Conservation (phyloP, 805 yeast species). For the Sugiyamaella valdiviana region DNA sequence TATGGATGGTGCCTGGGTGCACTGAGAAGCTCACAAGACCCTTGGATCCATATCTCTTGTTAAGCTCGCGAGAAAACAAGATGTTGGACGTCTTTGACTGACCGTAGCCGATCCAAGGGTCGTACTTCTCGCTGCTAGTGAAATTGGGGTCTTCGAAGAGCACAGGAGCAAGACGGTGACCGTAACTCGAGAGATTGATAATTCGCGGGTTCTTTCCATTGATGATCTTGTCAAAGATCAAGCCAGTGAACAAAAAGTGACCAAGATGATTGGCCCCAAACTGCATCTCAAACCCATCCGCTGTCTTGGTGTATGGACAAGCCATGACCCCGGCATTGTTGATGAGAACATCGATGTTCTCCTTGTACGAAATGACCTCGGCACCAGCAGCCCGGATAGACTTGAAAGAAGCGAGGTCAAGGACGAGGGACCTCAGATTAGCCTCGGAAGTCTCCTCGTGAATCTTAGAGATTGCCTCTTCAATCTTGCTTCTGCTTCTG, state of each 20-base stretch:
- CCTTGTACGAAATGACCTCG: conserved; percentile 10
- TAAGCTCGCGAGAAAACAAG: conserved; percentile 7
- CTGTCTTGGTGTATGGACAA: conserved; percentile 55
- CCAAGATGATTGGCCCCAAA: conserved; percentile 72
- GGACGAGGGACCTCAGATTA: conserved; percentile 5
- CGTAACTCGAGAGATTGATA: conserved; percentile 6
- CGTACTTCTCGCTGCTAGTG: conserved; percentile 6
- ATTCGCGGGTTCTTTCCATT: conserved; percentile 2
- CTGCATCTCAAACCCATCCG: conserved; percentile 70
- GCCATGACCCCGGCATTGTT: conserved; percentile 81
- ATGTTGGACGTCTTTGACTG: conserved; percentile 15
- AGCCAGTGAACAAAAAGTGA: conserved; percentile 62
- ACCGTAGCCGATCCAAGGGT: conserved; percentile 12
- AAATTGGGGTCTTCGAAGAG: conserved; percentile 8
- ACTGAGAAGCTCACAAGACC: conserved; percentile 1
- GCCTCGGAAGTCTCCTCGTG: conserved; percentile 7
- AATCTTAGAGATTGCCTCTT: conserved; percentile 5
- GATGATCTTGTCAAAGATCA: conserved; percentile 7
- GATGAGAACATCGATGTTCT: conserved; percentile 51
- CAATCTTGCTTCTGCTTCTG: conserved; percentile 1
- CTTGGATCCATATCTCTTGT: conserved; percentile 5
- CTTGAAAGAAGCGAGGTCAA: conserved; percentile 15
- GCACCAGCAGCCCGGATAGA: conserved; percentile 13
- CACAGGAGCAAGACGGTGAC: conserved; percentile 10
- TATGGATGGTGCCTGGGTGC: conserved; percentile 9